Evolutionary conservation across 2,329 filamentous ascomycete species (phyloP).

Genomic region (Talaromyces rugulosus): DNA sequence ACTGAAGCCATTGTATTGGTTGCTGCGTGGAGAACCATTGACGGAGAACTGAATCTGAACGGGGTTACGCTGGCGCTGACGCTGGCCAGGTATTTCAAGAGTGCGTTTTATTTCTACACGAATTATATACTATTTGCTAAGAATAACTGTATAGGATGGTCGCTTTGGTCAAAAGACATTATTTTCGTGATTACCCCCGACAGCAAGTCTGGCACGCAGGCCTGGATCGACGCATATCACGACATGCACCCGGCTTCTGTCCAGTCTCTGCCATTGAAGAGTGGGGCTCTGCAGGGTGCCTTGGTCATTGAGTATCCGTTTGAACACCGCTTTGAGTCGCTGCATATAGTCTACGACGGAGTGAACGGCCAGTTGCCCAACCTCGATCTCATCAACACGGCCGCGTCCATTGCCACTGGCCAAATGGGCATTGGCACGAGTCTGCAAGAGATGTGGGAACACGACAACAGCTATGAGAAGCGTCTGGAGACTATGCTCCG

Average conservation of each 20-base stretch:
- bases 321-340: constrained; percentile 75
- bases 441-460: constrained; percentile 80
- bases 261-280: constrained; percentile 78
- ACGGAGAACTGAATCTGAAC: constrained; percentile 74
- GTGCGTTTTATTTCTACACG: constrained; percentile 36
- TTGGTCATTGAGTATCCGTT: constrained; percentile 91
- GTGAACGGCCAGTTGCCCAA: constrained; percentile 95
- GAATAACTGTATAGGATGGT: constrained; percentile 62
- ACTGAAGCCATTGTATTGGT: constrained; percentile 95
- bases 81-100: constrained; percentile 89
- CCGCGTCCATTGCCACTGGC: constrained; percentile 77
- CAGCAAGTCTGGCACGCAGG: constrained; percentile 83
- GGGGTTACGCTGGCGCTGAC: constrained; percentile 84
- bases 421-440: constrained; percentile 87
- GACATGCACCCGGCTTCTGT: constrained; percentile 73
- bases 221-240: constrained; percentile 97
- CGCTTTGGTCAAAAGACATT: constrained; percentile 97
- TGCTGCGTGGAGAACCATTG: constrained; percentile 80
- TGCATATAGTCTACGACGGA: constrained; percentile 92
- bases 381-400: constrained; percentile 91
- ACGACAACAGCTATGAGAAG: constrained; percentile 72
- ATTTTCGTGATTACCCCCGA: constrained; percentile 87
- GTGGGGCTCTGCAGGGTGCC: constrained; percentile 86
- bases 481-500: constrained; percentile 83
- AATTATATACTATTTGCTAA: background rate